These are phyloP conservation scores for Picocystis salinarum DNA, from an alignment of 139 green algal species.

Conservation along the genomic window DNA sequence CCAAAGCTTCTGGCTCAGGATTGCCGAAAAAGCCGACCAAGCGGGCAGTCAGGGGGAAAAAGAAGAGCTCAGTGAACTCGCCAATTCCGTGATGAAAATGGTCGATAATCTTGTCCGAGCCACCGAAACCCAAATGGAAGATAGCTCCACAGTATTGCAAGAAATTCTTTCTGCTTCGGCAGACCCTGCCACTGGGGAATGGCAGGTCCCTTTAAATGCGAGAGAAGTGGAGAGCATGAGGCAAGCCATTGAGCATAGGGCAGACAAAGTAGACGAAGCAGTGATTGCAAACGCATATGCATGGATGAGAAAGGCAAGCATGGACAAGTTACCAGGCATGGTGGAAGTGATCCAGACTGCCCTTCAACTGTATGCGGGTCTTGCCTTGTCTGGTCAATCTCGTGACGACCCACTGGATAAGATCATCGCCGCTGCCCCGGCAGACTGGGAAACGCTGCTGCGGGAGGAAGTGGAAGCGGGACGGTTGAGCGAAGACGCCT, in stretches of 20 bases:
- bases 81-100: conserved; percentile 36
- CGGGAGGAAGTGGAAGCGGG: conserved; percentile 1
- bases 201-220: conserved; percentile 52
- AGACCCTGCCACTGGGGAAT: conserved; percentile 62
- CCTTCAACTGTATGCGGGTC: conserved; percentile 68
- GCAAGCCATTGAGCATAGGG: conserved; percentile 5
- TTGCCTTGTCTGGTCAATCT: conserved; percentile 23
- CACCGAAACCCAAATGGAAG: conserved; percentile 38
- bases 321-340: conserved; percentile 53
- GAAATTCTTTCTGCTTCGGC: conserved; percentile 54
- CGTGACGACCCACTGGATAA: conserved; percentile 19
- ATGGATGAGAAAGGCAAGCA: conserved; percentile 63
- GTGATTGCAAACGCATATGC: conserved; percentile 70
- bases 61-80: not conserved
- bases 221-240: conserved; percentile 32
- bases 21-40: conserved; percentile 8
- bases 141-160: conserved; percentile 18
- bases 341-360: conserved; percentile 62
- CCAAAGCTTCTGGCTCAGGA: conserved; percentile 11
- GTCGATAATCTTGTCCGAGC: conserved; percentile 54
- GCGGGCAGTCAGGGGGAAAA: not conserved
- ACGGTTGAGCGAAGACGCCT: conserved; percentile 27
- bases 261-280: conserved; percentile 42
- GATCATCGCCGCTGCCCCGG: conserved; percentile 5
- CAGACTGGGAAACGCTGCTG: conserved; percentile 27